These are phyloP conservation scores for Cercospora citrullina DNA, from an alignment of 2,329 filamentous ascomycete genomes.

Conservation along the genomic window DNA sequence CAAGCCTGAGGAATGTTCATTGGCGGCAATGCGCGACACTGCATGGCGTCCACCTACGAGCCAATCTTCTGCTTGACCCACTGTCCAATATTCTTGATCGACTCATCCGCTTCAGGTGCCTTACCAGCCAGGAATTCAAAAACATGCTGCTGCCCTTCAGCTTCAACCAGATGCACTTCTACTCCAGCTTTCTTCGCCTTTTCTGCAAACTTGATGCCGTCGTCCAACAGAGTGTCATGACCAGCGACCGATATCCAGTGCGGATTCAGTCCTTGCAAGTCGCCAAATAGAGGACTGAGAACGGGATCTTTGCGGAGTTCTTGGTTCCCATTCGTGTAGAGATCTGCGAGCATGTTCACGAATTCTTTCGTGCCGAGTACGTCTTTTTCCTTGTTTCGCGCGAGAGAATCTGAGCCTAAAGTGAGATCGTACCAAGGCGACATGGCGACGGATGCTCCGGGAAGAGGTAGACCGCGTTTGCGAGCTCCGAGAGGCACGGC, in stretches of 20 bases:
- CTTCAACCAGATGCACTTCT: slow-evolving; percentile 48
- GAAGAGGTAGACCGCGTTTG: slow-evolving; percentile 25
- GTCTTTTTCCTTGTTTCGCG: slow-evolving; percentile 28
- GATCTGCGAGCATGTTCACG: slow-evolving; percentile 25
- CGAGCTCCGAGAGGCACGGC: slow-evolving; percentile 29
- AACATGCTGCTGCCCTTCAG: slow-evolving; percentile 47
- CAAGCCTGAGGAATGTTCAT: not conserved
- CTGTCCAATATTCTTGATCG: slow-evolving; percentile 27
- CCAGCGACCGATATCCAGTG: slow-evolving; percentile 56
- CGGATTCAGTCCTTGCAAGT: slow-evolving; percentile 44
- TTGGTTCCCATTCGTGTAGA: slow-evolving; percentile 21
- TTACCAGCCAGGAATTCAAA: slow-evolving; percentile 35
- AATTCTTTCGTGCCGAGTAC: slow-evolving; percentile 26
- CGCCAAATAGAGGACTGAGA: slow-evolving; percentile 26
- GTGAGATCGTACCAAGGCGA: slow-evolving; percentile 34
- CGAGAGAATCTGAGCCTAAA: slow-evolving; percentile 19
- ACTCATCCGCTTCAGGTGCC: slow-evolving; percentile 30
- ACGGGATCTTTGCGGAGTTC: slow-evolving; percentile 24
- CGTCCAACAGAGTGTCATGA: slow-evolving; percentile 54
- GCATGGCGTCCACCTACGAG: not conserved
- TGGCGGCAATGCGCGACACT: not conserved
- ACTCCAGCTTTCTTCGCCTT: slow-evolving; percentile 49
- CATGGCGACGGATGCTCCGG: slow-evolving; percentile 28
- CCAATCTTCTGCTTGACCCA: slow-evolving; percentile 30
- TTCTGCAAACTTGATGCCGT: slow-evolving; percentile 53